These are phyloP conservation scores for Azolla pinnata DNA, from an alignment of 75 land plant genomes.

Conservation along the genomic window DNA sequence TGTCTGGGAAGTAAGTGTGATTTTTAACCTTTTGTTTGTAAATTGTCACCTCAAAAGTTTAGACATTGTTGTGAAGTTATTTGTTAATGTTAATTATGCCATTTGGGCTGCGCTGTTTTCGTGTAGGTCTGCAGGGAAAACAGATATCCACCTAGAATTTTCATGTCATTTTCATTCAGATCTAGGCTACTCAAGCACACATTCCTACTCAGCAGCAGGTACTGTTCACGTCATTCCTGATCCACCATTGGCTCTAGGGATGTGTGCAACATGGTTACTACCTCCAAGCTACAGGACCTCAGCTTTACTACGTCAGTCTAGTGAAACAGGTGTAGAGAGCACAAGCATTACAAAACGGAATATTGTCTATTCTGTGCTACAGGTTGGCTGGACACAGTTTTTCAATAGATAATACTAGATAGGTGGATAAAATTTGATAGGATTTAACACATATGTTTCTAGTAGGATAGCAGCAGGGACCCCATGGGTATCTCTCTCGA, in stretches of 20 bases:
- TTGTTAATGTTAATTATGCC: neutral
- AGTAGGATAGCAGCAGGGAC: conserved; percentile 22
- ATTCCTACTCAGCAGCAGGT: conserved; percentile 43
- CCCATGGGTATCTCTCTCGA: conserved; percentile 34
- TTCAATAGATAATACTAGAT: neutral
- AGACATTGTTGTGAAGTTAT: neutral
- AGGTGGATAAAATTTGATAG: too few relatives aligned
- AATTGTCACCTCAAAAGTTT: too few relatives aligned
- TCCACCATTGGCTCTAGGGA: conserved; percentile 82
- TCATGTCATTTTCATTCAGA: conserved; percentile 50
- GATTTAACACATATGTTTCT: too few relatives aligned
- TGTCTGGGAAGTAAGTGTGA: conserved; percentile 5
- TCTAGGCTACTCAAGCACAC: conserved; percentile 17
- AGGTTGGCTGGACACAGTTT: conserved; percentile 11
- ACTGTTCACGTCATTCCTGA: conserved; percentile 55
- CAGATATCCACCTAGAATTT: conserved; percentile 54
- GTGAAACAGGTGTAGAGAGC: conserved; percentile 17
- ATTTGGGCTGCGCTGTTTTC: neutral
- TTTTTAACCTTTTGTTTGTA: neutral
- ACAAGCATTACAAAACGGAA: neutral
- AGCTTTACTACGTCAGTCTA: conserved; percentile 48
- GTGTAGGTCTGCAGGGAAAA: conserved; percentile 73
- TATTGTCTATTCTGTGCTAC: conserved; percentile 53
- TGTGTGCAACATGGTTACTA: conserved; percentile 70
- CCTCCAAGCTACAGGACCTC: conserved; percentile 72